Base-by-base conservation (phyloP, 371 early-diverging fungal species). In the Vairimorpha ceranae region DNA sequence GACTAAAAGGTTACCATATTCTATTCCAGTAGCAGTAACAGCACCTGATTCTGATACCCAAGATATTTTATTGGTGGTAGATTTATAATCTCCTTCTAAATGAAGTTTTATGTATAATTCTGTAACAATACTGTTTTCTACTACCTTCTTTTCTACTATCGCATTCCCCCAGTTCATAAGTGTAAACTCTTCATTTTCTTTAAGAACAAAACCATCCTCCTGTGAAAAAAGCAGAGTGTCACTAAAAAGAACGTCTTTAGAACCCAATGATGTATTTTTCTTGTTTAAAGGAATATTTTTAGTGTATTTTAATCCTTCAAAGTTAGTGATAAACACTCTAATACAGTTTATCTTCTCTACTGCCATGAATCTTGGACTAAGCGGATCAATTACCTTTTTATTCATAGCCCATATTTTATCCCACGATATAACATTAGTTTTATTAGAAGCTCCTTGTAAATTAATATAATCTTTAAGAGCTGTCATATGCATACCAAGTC, bases 101-200 rank as follows among this genome's bases (percentile, higher is more conserved):
- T 97, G 88, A 63, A 95, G 85, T 63, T 87, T 86, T 12, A 87
- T 38, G 0, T 77, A 80, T 30, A 84, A 81, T 66, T 88, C 79
- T 29, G 84, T 83, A 27, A 89, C 77, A 36, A 85, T 82, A 45
- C 80, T 81, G 61, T 83, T 84, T 66, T 88, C 85, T 74, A 86
- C 84, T 45, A 82, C 72, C 64, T 87, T 86, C 7, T 83, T 77
- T 73, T 86, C 87, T 32, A 97, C 89, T 82, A 94, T 88, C 17
- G 90, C 93, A 83, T 97, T 97, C 70, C 97, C 96, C 93, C 95
- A 95, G 85, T 96, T 94, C 98, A 99, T 97, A 63, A 98, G 85
- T 12, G 97, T 97, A 72, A 94, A 83, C 85, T 97, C 97, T 85
- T 97, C 97, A 63, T 87, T 88, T 0, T 86, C 78, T 64, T 87